Evolutionary conservation across 805 yeast genomes (phyloP), one percentile per base, ranked within the genome.

Genomic region (Saccharomycopsis fibuligera): DNA sequence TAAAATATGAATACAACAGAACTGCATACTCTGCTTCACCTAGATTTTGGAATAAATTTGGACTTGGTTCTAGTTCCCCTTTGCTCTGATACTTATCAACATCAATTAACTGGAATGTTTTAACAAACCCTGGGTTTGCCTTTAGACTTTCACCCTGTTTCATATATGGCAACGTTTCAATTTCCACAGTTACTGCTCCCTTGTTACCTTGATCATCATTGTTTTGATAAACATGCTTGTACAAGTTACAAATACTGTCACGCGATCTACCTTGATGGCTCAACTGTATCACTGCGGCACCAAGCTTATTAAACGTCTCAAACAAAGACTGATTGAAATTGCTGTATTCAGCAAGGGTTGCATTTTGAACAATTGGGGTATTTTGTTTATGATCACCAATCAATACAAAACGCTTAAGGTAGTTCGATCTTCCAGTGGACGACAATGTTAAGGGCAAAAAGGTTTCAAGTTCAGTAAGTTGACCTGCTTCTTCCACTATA

Each of bases 1-100:
- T 57, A 74, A 78, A 62, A 54, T 75, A 78, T 60, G 66, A 68
- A 55, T 62, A 76, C 9, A 76, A 50, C 1, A 63, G 60, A 14
- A 74, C 76, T 17, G 71, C 63, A 50, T 62, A 72, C 53, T 70
- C 74, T 0, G 79, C 79, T 53, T 76, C 75, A 12, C 63, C 68
- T 9, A 67, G 37, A 50, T 72, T 73, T 44, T 66, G 72, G 60
- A 42, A 58, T 30, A 57, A 48, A 2, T 55, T 57, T 2, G 59
- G 55, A 2, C 51, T 43, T 3, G 60, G 59, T 45, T 57, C 59
- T 3, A 57, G 47, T 43, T 69, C 73, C 22, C 19, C 29, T 8
- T 51, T 44, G 9, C 62, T 66, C 17, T 60, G 55, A 30, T 53
- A 59, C 33, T 57, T 63, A 5, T 46, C 61, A 12, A 68, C 64